Evolutionary conservation across 805 yeast genomes (phyloP), one percentile per base, ranked within the genome.

Genomic region (Zygotorulaspora florentina): DNA sequence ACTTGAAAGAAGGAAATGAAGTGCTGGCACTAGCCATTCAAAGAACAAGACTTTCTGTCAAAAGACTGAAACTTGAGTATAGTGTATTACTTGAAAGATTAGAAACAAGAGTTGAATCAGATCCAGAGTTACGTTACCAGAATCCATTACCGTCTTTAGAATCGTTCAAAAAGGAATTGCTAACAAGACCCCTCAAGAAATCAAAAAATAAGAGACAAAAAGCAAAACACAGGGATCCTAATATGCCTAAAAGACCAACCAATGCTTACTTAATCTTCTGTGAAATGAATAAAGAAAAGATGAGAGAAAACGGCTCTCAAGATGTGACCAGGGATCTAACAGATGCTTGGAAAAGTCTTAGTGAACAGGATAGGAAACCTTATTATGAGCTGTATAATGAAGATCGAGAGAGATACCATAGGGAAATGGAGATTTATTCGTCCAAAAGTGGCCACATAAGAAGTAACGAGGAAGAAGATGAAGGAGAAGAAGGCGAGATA

Each of bases 181-280:
- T 55, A 40, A 36, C 47, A 8, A 55, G 56, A 31, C 61, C 64
- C 25, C 37, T 58, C 29, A 54, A 54, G 35, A 54, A 55, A 43
- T 23, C 58, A 3, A 59, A 58, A 39, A 48, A 49, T 56, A 58
- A 60, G 48, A 65, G 59, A 46, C 58, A 54, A 60, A 67, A 60
- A 48, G 60, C 69, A 55, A 71, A 72, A 41, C 71, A 74, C 8
- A 78, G 89, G 56, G 95, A 89, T 64, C 96, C 96, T 8, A 81
- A 81, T 54, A 74, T 84, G 57, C 97, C 96, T 16, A 87, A 85
- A 56, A 74, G 95, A 57, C 96, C 96, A 5, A 83, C 93, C 3
- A 90, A 89, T 64, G 96, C 96, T 4, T 90, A 89, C 59, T 71
- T 87, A 51, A 77, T 87, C 44, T 89, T 85, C 60, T 90, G 96